A percentile compares a stretch with the other conserved stretches of the same genome.
phyloP scores from a whole-genome alignment of 2,329 filamentous ascomycete genomes.

The Ceratocystis variospora region DNA sequence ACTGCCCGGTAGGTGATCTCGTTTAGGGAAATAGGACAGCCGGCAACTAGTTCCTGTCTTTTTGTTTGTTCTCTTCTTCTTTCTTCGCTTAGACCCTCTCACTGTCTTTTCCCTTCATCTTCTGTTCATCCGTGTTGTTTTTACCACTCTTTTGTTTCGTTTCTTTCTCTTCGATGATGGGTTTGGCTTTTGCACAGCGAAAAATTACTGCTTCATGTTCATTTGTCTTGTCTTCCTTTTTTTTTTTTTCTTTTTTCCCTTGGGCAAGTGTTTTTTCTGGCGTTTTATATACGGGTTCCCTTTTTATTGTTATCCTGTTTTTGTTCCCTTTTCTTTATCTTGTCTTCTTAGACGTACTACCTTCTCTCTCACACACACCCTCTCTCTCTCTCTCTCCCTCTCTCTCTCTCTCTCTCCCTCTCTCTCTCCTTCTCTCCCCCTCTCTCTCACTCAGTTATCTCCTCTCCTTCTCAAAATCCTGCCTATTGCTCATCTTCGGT shows the following conservation, averaged over 20 bases:
- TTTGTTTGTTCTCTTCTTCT: background rate
- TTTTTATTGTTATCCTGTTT: background rate
- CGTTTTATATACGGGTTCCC: background rate
- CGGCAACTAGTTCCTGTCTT: background rate
- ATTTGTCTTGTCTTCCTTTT: background rate
- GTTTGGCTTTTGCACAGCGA: background rate
- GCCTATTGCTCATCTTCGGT: background rate
- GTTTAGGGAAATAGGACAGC: background rate
- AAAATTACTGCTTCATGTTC: background rate
- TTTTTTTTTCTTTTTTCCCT: background rate
- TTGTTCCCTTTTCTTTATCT: background rate
- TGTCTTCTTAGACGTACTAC: background rate
- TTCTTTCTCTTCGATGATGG: constrained; percentile 6
- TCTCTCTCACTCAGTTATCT: background rate
- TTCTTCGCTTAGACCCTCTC: background rate
- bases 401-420: background rate
- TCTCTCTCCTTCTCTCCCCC: background rate
- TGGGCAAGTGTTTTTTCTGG: background rate
- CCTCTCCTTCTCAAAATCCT: background rate
- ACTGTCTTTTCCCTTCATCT: background rate
- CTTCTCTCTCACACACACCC: no score
- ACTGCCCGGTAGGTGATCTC: constrained; percentile 27
- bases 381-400: background rate
- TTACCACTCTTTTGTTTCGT: background rate
- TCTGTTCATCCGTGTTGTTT: background rate